Evolutionary conservation across 352 stramenopile species (phyloP).

Genomic region (Phytophthora melonis): DNA sequence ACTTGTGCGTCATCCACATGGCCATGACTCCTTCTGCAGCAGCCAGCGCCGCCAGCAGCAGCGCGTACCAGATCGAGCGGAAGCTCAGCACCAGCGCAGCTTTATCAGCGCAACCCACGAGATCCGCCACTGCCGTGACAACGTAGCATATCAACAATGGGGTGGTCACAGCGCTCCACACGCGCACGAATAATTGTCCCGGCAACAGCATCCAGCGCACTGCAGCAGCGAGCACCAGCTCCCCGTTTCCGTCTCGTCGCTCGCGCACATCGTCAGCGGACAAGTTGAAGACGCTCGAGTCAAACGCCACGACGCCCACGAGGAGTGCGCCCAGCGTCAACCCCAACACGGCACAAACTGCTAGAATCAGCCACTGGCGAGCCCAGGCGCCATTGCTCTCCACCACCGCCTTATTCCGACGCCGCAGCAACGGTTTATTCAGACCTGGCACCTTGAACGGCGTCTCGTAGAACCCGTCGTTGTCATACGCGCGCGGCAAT

Average conservation of each 20-base stretch:
- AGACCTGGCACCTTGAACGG: constrained; percentile 34
- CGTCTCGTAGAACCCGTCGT: constrained; percentile 52
- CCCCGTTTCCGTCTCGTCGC: constrained; percentile 38
- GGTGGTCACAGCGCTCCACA: constrained; percentile 53
- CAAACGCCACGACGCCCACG: constrained; percentile 30
- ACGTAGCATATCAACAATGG: constrained; percentile 62
- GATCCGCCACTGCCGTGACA: constrained; percentile 50
- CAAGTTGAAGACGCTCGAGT: constrained; percentile 42
- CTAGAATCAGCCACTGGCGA: constrained; percentile 40
- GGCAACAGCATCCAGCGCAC: constrained; percentile 56
- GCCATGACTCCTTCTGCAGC: constrained; percentile 48
- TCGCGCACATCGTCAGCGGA: constrained; percentile 26
- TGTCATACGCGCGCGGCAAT: constrained; percentile 47
- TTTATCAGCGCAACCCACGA: constrained; percentile 55
- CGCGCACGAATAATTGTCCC: constrained; percentile 53
- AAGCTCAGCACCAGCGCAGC: constrained; percentile 43
- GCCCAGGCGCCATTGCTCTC: constrained; percentile 23
- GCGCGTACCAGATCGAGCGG: constrained; percentile 40
- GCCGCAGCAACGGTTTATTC: constrained; percentile 28
- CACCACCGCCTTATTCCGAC: constrained; percentile 14
- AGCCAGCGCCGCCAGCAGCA: constrained; percentile 44
- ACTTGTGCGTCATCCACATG: constrained; percentile 37
- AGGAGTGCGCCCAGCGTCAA: constrained; percentile 47
- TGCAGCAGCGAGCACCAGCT: constrained; percentile 33
- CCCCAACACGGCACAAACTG: constrained; percentile 42